phyloP scores from a whole-genome alignment of 2,329 filamentous ascomycete genomes.

The Botryosphaeria dothidea region DNA sequence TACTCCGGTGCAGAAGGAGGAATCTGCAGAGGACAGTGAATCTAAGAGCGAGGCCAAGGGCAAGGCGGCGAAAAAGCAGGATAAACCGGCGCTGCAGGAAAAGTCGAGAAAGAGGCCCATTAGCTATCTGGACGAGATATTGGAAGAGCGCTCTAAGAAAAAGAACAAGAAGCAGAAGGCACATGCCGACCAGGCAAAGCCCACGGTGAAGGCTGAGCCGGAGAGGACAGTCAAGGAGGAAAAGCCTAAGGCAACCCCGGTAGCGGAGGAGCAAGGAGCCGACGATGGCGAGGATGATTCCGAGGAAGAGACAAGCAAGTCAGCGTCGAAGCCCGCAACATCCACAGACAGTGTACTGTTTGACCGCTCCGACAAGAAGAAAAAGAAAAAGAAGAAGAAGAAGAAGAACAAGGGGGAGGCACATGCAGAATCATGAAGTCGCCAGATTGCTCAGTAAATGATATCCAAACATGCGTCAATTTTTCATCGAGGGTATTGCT shows the following conservation, averaged over 20 bases:
- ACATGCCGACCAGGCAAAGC: not conserved
- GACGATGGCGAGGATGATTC: not conserved
- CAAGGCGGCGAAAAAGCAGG: not conserved
- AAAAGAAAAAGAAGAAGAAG: slow-evolving; percentile 2
- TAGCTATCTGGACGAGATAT: slow-evolving; percentile 58
- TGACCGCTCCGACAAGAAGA: not conserved
- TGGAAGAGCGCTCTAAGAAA: slow-evolving; percentile 49
- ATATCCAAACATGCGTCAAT: not conserved
- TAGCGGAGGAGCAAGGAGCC: not conserved
- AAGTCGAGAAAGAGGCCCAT: slow-evolving; percentile 24
- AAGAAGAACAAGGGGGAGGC: slow-evolving; percentile 13
- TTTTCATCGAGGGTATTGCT: not conserved
- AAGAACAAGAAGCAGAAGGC: slow-evolving; percentile 43
- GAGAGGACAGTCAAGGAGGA: not conserved
- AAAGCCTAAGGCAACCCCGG: not conserved
- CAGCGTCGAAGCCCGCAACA: not conserved
- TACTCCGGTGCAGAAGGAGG: slow-evolving; percentile 20
- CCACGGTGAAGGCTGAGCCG: not conserved
- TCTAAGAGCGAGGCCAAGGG: slow-evolving; percentile 22
- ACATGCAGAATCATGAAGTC: not conserved
- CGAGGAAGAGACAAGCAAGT: not conserved
- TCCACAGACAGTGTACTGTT: not conserved
- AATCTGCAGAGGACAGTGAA: slow-evolving; percentile 23
- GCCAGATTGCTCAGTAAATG: not conserved
- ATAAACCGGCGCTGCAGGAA: not conserved